Base-by-base conservation (phyloP, 495 filamentous ascomycete genomes). In the Tuber borchii region DNA sequence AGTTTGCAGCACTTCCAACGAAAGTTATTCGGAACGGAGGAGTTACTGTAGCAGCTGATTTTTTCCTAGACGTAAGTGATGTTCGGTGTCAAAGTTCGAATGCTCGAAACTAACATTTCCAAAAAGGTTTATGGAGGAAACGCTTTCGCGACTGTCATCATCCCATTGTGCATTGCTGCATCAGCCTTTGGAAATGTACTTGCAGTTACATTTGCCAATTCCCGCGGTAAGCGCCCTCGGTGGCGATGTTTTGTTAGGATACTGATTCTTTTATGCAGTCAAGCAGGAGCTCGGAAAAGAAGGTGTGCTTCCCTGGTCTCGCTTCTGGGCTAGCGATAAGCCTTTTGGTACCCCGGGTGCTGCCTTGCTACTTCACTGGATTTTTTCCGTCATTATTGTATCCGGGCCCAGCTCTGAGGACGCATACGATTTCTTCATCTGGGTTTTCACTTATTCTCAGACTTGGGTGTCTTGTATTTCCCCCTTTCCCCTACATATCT, bases 311-410 rank as follows among this genome's bases (percentile, higher is more conserved):
- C 90, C 90, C 20, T 90, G 88, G 73, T 90, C 89, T 10, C 86
- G 86, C 34, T 76, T 91, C 81, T 91, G 87, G 87, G 90, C 90
- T 4, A 90, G 88, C 78, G 90, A 91, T 83, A 86, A 86, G 79
- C 90, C 90, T 1, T 89, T 87, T 75, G 88, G 90, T 72, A 86
- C 84, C 42, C 86, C 86, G 0, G 84, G 81, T 14, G 82, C 83
- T 5, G 84, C 86, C 34, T 76, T 87, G 12, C 71, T 84, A 31
- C 80, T 87, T 17, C 86, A 87, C 73, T 85, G 86, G 83, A 20
- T 83, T 19, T 84, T 83, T 74, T 84, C 84, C 34, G 56, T 87
- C 22, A 51, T 86, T 37, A 73, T 87, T 16, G 82, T 87, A 65
- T 80, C 79, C 7, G 77, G 79, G 16, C 76, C 77, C 17, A 70